Evolutionary conservation across 495 filamentous ascomycete species (phyloP), one percentile per base, ranked within the genome.

Genomic region (Aspergillus biplanus): DNA sequence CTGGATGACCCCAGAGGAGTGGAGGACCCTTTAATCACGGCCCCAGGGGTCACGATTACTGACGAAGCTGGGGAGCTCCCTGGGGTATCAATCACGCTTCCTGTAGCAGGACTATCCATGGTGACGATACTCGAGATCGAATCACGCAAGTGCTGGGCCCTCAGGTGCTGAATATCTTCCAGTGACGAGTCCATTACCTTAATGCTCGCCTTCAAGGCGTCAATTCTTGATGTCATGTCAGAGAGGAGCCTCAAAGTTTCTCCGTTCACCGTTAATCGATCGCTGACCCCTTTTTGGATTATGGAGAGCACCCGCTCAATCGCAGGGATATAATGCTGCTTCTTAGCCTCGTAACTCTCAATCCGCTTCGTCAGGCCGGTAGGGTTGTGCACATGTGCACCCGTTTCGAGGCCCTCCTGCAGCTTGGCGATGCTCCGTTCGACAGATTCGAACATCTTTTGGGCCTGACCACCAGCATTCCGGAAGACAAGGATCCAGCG

Each of bases 401-500:
- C 88, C 4, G 83, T 77, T 65, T 97, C 92, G 15, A 94, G 76
- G 18, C 86, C 89, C 69, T 97, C 93, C 62, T 87, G 87, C 21
- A 99, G 80, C 71, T 94, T 96, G 39, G 73, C 77, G 59, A 94
- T 87, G 71, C 92, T 94, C 59, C 93, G 84, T 65, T 93, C 90
- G 4, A 98, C 90, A 2, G 92, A 96, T 61, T 96, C 92, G 67
- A 90, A 92, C 91, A 99, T 93, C 73, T 96, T 94, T 62, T 94
- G 87, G 13, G 93, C 93, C 75, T 97, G 92, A 48, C 88, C 84
- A 15, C 92, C 92, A n/a, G 95, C 94, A 65, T 92, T 92, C 61
- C 95, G 85, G 77, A 99, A 99, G 6, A 97, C 91, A 47, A 95
- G 79, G 53, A 99, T 89, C 95, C 95, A 99, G 33, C 92, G 86